phyloP scores from a whole-genome alignment of 768 basidiomycete species.

The Xerocomus spinulosus region DNA sequence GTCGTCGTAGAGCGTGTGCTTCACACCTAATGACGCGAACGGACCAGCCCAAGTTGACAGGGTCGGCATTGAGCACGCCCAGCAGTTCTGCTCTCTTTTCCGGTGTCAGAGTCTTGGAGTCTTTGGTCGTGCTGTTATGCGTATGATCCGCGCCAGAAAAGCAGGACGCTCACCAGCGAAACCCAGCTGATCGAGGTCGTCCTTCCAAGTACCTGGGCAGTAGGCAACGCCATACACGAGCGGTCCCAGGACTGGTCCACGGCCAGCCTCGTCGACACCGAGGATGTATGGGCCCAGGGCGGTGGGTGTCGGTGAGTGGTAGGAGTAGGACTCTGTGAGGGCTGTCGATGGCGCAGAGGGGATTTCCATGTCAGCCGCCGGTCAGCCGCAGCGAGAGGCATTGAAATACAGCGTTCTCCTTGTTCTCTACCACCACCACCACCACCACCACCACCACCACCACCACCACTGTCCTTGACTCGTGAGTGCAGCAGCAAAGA shows the following conservation, averaged over 20 bases:
- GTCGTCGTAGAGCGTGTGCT: neutral
- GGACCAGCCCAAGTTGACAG: conserved; percentile 73
- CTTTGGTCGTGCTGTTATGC: conserved; percentile 36
- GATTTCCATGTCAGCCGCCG: conserved; percentile 20
- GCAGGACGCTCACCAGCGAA: conserved; percentile 68
- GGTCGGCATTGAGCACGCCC: conserved; percentile 62
- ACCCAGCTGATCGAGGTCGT: conserved; percentile 71
- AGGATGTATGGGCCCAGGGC: conserved; percentile 81
- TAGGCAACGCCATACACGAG: conserved; percentile 96
- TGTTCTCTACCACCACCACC: neutral
- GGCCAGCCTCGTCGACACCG: conserved; percentile 97
- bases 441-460: neutral
- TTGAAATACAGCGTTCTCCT: conserved; percentile 6
- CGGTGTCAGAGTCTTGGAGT: conserved; percentile 86
- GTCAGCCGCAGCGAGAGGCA: conserved; percentile 9
- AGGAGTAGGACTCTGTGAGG: conserved; percentile 67
- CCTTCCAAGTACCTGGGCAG: conserved; percentile 76
- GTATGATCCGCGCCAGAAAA: neutral
- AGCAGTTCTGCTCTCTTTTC: conserved; percentile 64
- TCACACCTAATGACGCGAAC: conserved; percentile 68
- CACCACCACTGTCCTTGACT: conserved; percentile 13
- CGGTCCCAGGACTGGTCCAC: conserved; percentile 93
- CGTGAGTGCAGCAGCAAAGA: conserved; percentile 9
- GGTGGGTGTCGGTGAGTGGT: conserved; percentile 70
- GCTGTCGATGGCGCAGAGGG: conserved; percentile 60